Evolutionary conservation across 83 land plant genomes (phyloP), one percentile per base, ranked within the genome.

Genomic region (Larix sibirica): DNA sequence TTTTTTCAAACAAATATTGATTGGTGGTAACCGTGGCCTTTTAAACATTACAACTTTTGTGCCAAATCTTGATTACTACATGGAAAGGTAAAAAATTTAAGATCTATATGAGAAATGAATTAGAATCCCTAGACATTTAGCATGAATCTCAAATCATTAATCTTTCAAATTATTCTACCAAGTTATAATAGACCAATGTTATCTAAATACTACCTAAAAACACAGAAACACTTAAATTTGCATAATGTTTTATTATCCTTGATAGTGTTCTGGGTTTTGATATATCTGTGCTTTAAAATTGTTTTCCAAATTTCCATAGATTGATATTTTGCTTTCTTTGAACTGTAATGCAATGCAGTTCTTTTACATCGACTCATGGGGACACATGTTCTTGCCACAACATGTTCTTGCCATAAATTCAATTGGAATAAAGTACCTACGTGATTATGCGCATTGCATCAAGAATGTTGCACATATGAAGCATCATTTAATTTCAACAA

Each of bases 31-130:
- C 77, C 94, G 94, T 88, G 98, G 95, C 16, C 81, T 96, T 6
- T 90, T 96, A 71, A 86, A 91, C 85, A 89, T 95, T 18, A 85
- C 86, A 17, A 94, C 92, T 62, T 96, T 83, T 76, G 79, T 67
- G 44, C 98, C 97, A 21, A 94, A 96, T 84, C 98, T 94, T 60
- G 98, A 94, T 82, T 91, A 92, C 62, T 94, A 96, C 87, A 90
- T 94, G 98, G 94, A 24, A 64, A 77, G 69, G 36, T 33, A 33
- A 33, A 33, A 33, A 1, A 17, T 20, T 28, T 74, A 17, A 63
- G 23, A 44, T 16, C 64, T 28, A 7, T 9, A 33, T 33, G 36
- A 33, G 3, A 33, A 33, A 33, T 33, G 36, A 33, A 33, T 33
- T 33, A 33, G 36, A 33, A 33, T 33, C 3, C 36, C 3, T 28